Percentiles rank a stretch among this genome's conserved stretches.
phyloP scores from a whole-genome alignment of 129 eudicot species.

The Artemisia tridentata region DNA sequence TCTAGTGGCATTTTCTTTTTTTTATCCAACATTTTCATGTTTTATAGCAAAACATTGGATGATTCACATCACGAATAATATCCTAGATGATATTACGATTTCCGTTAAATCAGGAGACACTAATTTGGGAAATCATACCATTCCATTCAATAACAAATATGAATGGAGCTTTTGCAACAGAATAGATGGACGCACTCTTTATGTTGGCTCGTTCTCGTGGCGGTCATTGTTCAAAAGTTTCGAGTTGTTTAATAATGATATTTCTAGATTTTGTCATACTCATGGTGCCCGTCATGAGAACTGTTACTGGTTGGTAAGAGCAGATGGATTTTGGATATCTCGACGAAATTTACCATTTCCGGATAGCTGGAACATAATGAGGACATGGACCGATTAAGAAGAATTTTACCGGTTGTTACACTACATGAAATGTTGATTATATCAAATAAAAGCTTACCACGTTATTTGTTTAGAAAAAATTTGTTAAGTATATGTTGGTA shows the following conservation, averaged over 20 bases:
- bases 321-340: conserved; percentile 18
- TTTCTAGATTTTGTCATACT: not conserved
- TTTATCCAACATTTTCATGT: conserved; percentile 11
- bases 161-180: conserved; percentile 11
- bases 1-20: not conserved
- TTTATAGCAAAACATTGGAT: not conserved
- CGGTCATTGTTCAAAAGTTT: not conserved
- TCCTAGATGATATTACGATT: conserved; percentile 2
- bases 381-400: conserved; percentile 8
- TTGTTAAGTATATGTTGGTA: no score
- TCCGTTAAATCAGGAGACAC: conserved; percentile 17
- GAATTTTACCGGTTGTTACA: no score
- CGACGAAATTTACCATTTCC: conserved; percentile 15
- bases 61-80: conserved; percentile 3
- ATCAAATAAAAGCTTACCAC: no score
- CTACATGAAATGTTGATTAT: no score
- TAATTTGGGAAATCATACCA: conserved; percentile 21
- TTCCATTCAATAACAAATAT: not conserved
- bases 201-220: conserved; percentile 15
- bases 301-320: conserved; percentile 20
- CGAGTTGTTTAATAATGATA: not conserved
- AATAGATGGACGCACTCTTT: not conserved
- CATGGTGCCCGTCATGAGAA: not conserved
- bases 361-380: conserved; percentile 1
- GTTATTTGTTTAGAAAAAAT: no score